Conservation (phyloP, 345 rosid species). For the Geranium brycei region DNA sequence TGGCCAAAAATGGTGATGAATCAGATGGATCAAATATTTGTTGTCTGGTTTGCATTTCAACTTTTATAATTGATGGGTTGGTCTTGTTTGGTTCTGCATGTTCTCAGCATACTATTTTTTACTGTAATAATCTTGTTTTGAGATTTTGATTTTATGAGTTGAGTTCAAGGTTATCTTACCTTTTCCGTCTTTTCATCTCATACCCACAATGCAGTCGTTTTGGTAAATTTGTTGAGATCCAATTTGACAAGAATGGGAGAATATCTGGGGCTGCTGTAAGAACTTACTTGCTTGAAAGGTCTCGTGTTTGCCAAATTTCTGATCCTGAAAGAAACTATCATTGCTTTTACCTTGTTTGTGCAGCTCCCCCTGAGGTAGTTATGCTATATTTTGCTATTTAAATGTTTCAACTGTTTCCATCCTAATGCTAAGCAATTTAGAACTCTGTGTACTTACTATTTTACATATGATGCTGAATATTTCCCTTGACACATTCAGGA, state of each 20-base stretch:
- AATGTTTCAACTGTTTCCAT: conserved; percentile 5
- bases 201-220: conserved; percentile 61
- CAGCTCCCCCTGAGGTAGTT: conserved; percentile 90
- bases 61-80: neutral
- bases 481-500: conserved; percentile 34
- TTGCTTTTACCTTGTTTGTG: conserved; percentile 92
- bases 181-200: conserved; percentile 10
- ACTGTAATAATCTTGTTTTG: neutral
- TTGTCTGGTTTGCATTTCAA: neutral
- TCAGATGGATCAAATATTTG: neutral
- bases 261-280: conserved; percentile 98
- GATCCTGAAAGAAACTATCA: conserved; percentile 98
- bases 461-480: conserved; percentile 10
- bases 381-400: conserved; percentile 6
- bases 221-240: conserved; percentile 98
- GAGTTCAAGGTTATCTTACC: conserved; percentile 1
- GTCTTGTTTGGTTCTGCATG: neutral
- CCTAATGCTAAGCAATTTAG: conserved; percentile 4
- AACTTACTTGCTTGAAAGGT: conserved; percentile 89
- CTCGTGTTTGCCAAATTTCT: conserved; percentile 98
- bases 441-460: neutral
- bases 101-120: neutral
- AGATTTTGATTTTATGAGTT: neutral
- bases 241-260: conserved; percentile 96
- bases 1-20: neutral